phyloP scores from a whole-genome alignment of 2,329 filamentous ascomycete genomes.

The Colletotrichum musicola region DNA sequence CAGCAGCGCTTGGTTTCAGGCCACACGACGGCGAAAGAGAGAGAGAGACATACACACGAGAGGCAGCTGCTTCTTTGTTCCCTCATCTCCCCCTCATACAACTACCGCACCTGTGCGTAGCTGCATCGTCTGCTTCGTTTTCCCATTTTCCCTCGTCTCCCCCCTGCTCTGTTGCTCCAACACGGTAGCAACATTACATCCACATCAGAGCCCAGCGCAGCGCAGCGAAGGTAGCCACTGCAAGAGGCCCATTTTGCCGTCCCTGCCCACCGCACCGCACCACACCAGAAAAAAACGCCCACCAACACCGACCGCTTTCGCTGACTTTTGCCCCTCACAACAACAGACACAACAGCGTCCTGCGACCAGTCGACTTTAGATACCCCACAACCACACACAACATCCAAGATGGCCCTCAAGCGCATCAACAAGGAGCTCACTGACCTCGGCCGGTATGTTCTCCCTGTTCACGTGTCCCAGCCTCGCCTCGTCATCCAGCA shows the following conservation, averaged over 20 bases:
- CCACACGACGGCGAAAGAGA: not conserved
- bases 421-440: constrained; percentile 95
- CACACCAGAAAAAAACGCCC: constrained; percentile 32
- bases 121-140: not conserved
- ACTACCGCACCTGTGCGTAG: constrained; percentile 2
- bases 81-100: not conserved
- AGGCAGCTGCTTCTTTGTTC: constrained; percentile 19
- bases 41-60: not conserved
- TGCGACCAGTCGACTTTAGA: constrained; percentile 37
- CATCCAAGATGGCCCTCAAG: constrained; percentile 82
- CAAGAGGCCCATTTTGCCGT: constrained; percentile 15
- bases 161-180: not conserved
- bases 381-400: constrained; percentile 43
- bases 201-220: not conserved
- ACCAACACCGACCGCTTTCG: constrained; percentile 36
- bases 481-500: constrained; percentile 23
- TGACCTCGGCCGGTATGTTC: constrained; percentile 83
- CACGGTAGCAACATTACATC: constrained; percentile 4
- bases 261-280: constrained; percentile 29
- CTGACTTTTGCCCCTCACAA: constrained; percentile 41
- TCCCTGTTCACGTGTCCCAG: constrained; percentile 23
- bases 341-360: constrained; percentile 35
- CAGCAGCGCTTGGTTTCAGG: not conserved
- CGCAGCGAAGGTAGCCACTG: not conserved
- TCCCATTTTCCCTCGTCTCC: not conserved